Evolutionary conservation across 352 stramenopile genomes (phyloP).

Genomic region (Thraustochytrium striatum): DNA sequence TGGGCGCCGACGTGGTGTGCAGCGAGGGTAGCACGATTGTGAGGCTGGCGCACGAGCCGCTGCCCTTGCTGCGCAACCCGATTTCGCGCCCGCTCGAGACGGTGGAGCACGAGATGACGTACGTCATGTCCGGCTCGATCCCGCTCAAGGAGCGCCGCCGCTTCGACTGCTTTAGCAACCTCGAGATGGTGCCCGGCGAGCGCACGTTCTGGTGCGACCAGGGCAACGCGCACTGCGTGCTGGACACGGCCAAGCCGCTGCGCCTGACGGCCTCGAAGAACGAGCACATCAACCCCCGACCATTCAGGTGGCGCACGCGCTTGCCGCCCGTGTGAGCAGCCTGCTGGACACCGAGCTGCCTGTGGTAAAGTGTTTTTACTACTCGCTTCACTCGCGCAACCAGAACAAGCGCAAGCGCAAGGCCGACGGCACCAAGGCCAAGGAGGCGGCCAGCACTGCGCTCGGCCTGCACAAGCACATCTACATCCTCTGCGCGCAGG

Average conservation of each 20-base stretch:
- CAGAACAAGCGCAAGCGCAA: conserved; percentile 6
- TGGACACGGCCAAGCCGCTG: conserved; percentile 9
- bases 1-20: not conserved
- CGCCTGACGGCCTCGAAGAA: not conserved
- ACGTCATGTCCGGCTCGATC: conserved; percentile 3
- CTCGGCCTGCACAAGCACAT: conserved; percentile 45
- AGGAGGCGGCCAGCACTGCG: not conserved
- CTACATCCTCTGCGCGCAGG: conserved; percentile 45
- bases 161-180: not conserved
- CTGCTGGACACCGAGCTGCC: conserved; percentile 25
- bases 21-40: not conserved
- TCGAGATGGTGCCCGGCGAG: not conserved
- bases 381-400: not conserved
- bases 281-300: conserved; percentile 28
- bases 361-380: conserved; percentile 47
- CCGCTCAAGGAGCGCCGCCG: conserved; percentile 1
- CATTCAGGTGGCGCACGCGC: conserved; percentile 38
- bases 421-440: not conserved
- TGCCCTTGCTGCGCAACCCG: not conserved
- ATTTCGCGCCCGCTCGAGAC: not conserved
- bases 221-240: conserved; percentile 32
- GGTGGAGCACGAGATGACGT: conserved; percentile 33
- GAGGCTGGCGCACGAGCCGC: not conserved
- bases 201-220: conserved; percentile 34
- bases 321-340: not conserved